Percentiles rank a stretch among this genome's conserved stretches.
phyloP scores from a whole-genome alignment of 2,329 filamentous ascomycete species.

The Penicillium brevicompactum region DNA sequence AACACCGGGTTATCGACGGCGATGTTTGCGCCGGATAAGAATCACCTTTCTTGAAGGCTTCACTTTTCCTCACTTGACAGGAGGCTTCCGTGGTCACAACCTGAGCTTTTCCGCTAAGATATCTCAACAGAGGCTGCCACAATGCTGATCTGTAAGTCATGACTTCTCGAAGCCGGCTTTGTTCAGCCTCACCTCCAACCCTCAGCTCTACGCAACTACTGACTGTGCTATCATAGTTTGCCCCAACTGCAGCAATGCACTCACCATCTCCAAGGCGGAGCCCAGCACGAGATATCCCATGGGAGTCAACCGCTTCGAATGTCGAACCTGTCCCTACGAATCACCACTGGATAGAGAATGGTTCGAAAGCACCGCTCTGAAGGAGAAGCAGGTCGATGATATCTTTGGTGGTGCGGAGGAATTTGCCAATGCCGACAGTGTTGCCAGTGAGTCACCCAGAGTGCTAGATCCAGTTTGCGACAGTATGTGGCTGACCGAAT shows the following conservation, averaged over 20 bases:
- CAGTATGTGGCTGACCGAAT: background rate
- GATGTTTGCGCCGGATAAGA: conserved; percentile 5
- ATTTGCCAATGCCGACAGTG: conserved; percentile 91
- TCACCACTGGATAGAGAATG: conserved; percentile 77
- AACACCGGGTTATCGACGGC: background rate
- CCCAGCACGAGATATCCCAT: conserved; percentile 41
- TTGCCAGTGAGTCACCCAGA: conserved; percentile 52
- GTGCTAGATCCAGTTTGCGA: background rate
- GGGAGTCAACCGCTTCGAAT: conserved; percentile 80
- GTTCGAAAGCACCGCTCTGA: conserved; percentile 78
- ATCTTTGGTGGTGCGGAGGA: conserved; percentile 85
- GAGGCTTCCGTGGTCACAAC: background rate
- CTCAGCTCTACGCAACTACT: conserved; percentile 13
- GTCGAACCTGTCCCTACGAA: conserved; percentile 92
- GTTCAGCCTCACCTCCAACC: background rate
- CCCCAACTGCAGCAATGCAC: conserved; percentile 52
- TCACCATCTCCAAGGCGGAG: conserved; percentile 48
- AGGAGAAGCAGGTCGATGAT: conserved; percentile 83
- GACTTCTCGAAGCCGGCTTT: background rate
- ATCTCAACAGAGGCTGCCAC: background rate
- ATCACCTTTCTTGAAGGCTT: background rate
- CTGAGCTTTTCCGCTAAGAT: background rate
- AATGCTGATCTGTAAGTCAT: conserved; percentile 26
- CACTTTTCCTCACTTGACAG: background rate
- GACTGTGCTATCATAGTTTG: conserved; percentile 42